Evolutionary conservation across 2,329 filamentous ascomycete species (phyloP).

Genomic region (Hypoxylon sp.): DNA sequence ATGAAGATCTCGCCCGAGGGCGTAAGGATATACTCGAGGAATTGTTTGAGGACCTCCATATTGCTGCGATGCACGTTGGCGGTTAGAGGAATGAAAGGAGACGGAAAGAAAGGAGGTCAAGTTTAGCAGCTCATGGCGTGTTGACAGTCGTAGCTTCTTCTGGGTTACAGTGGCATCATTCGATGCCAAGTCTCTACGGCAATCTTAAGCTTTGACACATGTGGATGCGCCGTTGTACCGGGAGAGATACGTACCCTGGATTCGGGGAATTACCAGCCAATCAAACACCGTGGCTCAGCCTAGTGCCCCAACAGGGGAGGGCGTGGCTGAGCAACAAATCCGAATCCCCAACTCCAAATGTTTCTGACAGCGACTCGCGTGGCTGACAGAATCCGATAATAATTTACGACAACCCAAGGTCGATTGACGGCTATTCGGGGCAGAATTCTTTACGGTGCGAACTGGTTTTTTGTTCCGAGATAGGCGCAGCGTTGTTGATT

Average conservation of each 20-base stretch:
- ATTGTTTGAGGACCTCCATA: constrained; percentile 57
- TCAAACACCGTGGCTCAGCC: constrained; percentile 1
- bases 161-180: constrained; percentile 43
- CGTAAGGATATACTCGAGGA: constrained; percentile 68
- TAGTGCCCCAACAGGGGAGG: neutral
- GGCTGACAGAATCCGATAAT: constrained; percentile 6
- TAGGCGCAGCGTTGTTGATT: neutral
- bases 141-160: constrained; percentile 25
- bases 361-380: constrained; percentile 9
- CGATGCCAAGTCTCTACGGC: constrained; percentile 37
- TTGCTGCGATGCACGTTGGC: constrained; percentile 2
- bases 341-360: constrained; percentile 11
- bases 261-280: constrained; percentile 6
- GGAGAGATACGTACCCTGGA: constrained; percentile 29
- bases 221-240: constrained; percentile 22
- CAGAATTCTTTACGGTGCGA: constrained; percentile 1
- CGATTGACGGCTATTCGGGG: constrained; percentile 12
- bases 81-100: neutral
- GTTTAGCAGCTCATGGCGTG: constrained; percentile 24
- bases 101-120: constrained; percentile 18
- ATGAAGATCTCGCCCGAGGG: constrained; percentile 74
- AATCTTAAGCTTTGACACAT: constrained; percentile 19
- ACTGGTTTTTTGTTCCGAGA: neutral
- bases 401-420: constrained; percentile 9
- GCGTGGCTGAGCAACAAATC: constrained; percentile 34